Percentiles rank a stretch among this genome's conserved stretches.
phyloP scores from a whole-genome alignment of 306 rosid species.

The Fagus sylvatica region DNA sequence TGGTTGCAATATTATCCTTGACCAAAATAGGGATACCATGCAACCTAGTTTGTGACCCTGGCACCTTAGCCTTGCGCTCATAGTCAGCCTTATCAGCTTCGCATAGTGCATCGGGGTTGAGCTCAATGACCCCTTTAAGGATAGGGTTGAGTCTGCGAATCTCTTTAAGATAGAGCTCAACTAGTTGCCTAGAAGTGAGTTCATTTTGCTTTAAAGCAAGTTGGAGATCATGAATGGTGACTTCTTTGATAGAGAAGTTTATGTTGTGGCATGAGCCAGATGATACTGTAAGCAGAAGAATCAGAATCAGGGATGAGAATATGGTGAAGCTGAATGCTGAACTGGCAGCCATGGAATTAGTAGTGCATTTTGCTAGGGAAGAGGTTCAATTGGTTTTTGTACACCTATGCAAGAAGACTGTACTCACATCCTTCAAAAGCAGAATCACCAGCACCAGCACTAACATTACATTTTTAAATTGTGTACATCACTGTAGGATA shows the following conservation, averaged over 20 bases:
- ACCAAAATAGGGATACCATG: conserved; percentile 70
- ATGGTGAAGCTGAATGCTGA: neutral
- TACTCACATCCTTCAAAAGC: no score
- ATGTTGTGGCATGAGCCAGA: neutral
- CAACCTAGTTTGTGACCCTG: conserved; percentile 23
- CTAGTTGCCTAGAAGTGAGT: conserved; percentile 59
- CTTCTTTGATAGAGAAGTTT: conserved; percentile 44
- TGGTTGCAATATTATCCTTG: conserved; percentile 68
- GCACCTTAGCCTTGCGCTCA: conserved; percentile 23
- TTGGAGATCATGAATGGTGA: conserved; percentile 54
- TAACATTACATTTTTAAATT: no score
- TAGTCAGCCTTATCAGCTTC: conserved; percentile 52
- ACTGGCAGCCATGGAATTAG: conserved; percentile 23
- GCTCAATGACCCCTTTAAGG: conserved; percentile 51
- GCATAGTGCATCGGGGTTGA: conserved; percentile 59
- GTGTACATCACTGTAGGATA: no score
- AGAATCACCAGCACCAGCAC: no score
- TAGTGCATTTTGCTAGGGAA: neutral
- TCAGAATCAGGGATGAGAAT: conserved; percentile 1
- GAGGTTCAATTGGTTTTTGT: no score
- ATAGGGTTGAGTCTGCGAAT: conserved; percentile 41
- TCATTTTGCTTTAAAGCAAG: conserved; percentile 44
- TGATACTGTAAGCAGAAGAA: neutral
- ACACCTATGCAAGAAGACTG: no score
- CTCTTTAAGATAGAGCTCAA: conserved; percentile 50